Conservation (phyloP, 2,329 filamentous ascomycete genomes). For the Aspergillus tubingensis region DNA sequence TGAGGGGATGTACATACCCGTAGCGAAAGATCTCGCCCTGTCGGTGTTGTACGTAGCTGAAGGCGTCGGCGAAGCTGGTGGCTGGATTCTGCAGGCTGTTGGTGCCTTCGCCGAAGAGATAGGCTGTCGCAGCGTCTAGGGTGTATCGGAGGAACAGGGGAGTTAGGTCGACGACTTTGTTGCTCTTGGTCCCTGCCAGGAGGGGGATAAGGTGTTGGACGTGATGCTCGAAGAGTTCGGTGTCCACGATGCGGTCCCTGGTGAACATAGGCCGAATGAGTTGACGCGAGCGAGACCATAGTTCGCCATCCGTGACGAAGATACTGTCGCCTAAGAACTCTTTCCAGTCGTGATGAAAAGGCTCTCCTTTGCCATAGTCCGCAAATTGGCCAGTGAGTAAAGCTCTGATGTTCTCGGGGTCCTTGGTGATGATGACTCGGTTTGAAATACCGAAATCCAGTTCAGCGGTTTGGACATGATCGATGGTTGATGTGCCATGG, state of each 20-base stretch:
- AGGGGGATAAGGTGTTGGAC: slow-evolving; percentile 70
- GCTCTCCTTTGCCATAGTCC: slow-evolving; percentile 78
- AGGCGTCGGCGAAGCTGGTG: slow-evolving; percentile 76
- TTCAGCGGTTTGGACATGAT: slow-evolving; percentile 31
- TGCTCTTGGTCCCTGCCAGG: slow-evolving; percentile 55
- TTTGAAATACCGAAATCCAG: slow-evolving; percentile 32
- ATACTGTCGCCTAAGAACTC: slow-evolving; percentile 83
- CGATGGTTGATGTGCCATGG: slow-evolving; percentile 31
- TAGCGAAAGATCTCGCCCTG: slow-evolving; percentile 68
- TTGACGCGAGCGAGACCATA: slow-evolving; percentile 81
- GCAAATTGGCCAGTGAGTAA: slow-evolving; percentile 83
- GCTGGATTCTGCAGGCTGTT: slow-evolving; percentile 62
- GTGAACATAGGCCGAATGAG: slow-evolving; percentile 86
- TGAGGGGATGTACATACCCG: slow-evolving; percentile 47
- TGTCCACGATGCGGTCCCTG: slow-evolving; percentile 78
- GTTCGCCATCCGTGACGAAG: slow-evolving; percentile 75
- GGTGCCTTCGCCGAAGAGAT: slow-evolving; percentile 76
- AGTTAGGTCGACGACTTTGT: slow-evolving; percentile 65
- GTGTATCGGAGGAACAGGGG: slow-evolving; percentile 82
- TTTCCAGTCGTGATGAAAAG: slow-evolving; percentile 73
- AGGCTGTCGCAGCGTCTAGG: slow-evolving; percentile 82
- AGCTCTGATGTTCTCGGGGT: slow-evolving; percentile 89
- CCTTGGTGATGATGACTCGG: slow-evolving; percentile 73
- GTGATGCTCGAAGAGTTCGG: slow-evolving; percentile 80
- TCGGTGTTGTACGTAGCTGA: slow-evolving; percentile 74